Base-by-base conservation (phyloP, 345 rosid genomes). In the Hibiscus mutabilis region DNA sequence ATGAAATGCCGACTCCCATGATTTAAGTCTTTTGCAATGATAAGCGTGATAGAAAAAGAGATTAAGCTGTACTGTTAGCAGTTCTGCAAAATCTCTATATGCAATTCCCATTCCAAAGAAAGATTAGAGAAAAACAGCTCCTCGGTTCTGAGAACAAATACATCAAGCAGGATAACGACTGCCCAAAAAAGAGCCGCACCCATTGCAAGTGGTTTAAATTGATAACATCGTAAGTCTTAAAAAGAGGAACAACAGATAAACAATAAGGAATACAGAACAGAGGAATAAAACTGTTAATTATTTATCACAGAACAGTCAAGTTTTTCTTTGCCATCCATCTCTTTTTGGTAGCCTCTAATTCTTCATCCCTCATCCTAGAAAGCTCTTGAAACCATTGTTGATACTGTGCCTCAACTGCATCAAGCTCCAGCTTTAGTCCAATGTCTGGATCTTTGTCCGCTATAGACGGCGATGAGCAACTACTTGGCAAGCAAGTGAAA, bases 371-470 rank as follows among this genome's bases (percentile, higher is more conserved):
- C 92, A 79, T 79, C 85, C 77, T 86, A 35, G 67, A 56, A 62
- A 93, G 88, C 72, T 87, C 85, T 57, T 81, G 82, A 69, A 85
- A 82, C 79, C 86, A 84, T 18, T 80, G 82, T 64, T 80, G 88
- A 71, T 84, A 93, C 40, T 85, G 93, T n/a, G 82, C 75, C 64
- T 91, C 92, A 2, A 93, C 82, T n/a, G 84, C 81, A 15, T 84
- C 78, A 19, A 91, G 82, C 73, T 89, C 93, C 67, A 71, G 31
- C 86, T 85, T 84, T 27, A 87, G 82, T 76, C 85, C 88, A 22
- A 55, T 79, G 9, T 84, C 78, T 31, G 62, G 70, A 61, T 83
- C 86, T 70, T 79, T 75, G 53, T 79, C 78, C 2, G 42, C 51
- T 11, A 57, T 46, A 21, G 77, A 66, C 29, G 67, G 73, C 6